phyloP scores from a whole-genome alignment of 768 basidiomycete genomes.

The Pleurotus eryngii region DNA sequence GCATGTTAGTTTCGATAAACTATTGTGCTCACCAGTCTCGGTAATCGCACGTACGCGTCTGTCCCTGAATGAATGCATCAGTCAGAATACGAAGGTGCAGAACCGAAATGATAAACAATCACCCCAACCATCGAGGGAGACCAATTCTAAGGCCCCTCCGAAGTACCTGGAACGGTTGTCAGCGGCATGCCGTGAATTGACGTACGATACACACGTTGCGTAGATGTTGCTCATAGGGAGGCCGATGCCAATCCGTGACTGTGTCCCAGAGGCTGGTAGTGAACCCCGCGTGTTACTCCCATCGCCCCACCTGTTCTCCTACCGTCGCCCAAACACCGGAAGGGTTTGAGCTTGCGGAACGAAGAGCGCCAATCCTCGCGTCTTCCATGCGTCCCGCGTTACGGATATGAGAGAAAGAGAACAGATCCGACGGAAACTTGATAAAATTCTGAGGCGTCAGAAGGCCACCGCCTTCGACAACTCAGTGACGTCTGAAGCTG shows the following conservation, averaged over 20 bases:
- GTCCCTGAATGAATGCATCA: constrained; percentile 47
- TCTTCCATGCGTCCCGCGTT: constrained; percentile 69
- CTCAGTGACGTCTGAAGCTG: neutral
- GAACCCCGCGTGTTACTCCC: constrained; percentile 23
- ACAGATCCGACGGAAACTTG: constrained; percentile 69
- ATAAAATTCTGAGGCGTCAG: constrained; percentile 43
- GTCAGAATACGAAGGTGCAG: constrained; percentile 4
- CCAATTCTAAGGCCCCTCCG: constrained; percentile 74
- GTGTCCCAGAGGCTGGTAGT: constrained; percentile 32
- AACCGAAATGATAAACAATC: constrained; percentile 21
- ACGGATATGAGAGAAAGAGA: constrained; percentile 85
- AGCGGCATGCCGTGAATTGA: neutral
- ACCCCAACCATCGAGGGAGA: constrained; percentile 86
- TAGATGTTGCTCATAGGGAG: constrained; percentile 89
- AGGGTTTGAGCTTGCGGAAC: constrained; percentile 56
- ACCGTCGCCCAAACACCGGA: constrained; percentile 75
- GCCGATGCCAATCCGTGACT: constrained; percentile 75
- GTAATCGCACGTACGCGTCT: constrained; percentile 77
- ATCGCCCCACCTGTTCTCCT: constrained; percentile 66
- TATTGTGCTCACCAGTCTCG: constrained; percentile 60
- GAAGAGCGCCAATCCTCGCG: constrained; percentile 64
- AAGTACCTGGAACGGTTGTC: constrained; percentile 57
- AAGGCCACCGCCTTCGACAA: constrained; percentile 66
- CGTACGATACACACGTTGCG: constrained; percentile 54
- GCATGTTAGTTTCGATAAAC: neutral